Conservation (phyloP, 768 basidiomycete species). For the Daedaleopsis nitida region DNA sequence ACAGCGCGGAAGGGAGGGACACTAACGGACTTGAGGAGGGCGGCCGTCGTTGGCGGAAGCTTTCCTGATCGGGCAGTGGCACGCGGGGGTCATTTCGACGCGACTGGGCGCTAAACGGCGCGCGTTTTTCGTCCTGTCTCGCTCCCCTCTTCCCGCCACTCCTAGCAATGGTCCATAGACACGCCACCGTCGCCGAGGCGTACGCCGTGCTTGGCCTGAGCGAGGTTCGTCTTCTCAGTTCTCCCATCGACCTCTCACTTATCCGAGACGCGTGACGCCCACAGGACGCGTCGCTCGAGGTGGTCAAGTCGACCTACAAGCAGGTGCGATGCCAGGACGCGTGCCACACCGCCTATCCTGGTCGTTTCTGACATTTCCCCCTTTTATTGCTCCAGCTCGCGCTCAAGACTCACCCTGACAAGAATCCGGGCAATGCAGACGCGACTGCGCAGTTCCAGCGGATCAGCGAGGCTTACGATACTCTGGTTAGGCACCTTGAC, state of each 20-base stretch:
- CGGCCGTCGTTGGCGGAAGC: not conserved
- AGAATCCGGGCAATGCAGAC: conserved; percentile 64
- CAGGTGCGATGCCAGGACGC: conserved; percentile 44
- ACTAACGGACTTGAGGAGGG: too few species aligned
- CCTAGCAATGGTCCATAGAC: conserved; percentile 37
- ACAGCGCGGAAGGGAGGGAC: too few species aligned
- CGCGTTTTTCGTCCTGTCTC: conserved; percentile 12
- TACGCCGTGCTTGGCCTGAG: conserved; percentile 53
- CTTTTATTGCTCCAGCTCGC: conserved; percentile 46
- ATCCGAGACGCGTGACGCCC: not conserved
- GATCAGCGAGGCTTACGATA: conserved; percentile 67
- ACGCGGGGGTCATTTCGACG: conserved; percentile 13
- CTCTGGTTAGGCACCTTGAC: conserved; percentile 58
- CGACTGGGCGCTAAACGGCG: conserved; percentile 11
- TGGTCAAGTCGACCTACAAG: conserved; percentile 70
- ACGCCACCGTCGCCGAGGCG: conserved; percentile 38
- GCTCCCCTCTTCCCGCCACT: not conserved
- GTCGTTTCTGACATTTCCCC: not conserved
- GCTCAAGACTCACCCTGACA: conserved; percentile 74
- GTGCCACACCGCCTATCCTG: not conserved
- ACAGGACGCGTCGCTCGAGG: conserved; percentile 62
- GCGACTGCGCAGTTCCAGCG: conserved; percentile 73
- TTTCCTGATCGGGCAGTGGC: not conserved
- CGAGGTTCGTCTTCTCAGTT: conserved; percentile 39
- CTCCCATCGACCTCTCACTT: not conserved